These are phyloP conservation scores for Blastobotrys mokoenaii DNA, from an alignment of 805 yeast species.

Conservation along the genomic window DNA sequence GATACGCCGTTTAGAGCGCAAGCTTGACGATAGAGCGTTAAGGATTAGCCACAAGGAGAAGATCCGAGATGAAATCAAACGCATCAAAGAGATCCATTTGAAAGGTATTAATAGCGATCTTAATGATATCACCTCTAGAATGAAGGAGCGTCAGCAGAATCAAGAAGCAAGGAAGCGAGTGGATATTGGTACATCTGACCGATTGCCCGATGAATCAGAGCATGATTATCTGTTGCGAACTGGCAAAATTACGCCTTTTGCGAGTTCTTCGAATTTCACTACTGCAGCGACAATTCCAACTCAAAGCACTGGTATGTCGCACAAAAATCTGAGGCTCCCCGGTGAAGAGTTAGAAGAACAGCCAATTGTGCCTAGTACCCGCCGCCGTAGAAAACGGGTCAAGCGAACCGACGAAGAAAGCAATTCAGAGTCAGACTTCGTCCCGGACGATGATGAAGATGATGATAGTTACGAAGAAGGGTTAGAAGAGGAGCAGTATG, in stretches of 20 bases:
- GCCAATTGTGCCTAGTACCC: slow-evolving; percentile 11
- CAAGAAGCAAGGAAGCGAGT: slow-evolving; percentile 5
- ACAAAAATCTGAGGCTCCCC: slow-evolving; percentile 42
- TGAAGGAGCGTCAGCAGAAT: slow-evolving; percentile 27
- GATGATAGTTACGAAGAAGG: slow-evolving; percentile 5
- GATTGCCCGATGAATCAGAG: slow-evolving; percentile 65
- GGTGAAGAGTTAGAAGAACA: slow-evolving; percentile 32
- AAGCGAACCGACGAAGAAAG: slow-evolving; percentile 18
- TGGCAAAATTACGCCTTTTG: slow-evolving; percentile 92
- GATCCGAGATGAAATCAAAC: slow-evolving; percentile 44
- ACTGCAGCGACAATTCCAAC: slow-evolving; percentile 5
- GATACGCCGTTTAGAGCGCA: slow-evolving; percentile 39
- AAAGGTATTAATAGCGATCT: slow-evolving; percentile 51
- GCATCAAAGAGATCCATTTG: slow-evolving; percentile 43
- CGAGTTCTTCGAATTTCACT: slow-evolving; percentile 35
- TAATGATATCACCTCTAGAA: slow-evolving; percentile 46
- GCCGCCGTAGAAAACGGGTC: neutral
- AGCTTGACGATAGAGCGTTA: slow-evolving; percentile 43
- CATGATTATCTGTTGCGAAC: slow-evolving; percentile 76
- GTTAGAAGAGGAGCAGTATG: slow-evolving; percentile 8
- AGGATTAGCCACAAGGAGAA: slow-evolving; percentile 57
- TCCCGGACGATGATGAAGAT: slow-evolving; percentile 18
- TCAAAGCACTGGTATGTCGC: slow-evolving; percentile 24
- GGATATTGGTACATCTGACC: slow-evolving; percentile 17
- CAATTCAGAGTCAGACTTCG: slow-evolving; percentile 11